Conservation (phyloP, 495 filamentous ascomycete genomes). For the Neurospora intermedia region DNA sequence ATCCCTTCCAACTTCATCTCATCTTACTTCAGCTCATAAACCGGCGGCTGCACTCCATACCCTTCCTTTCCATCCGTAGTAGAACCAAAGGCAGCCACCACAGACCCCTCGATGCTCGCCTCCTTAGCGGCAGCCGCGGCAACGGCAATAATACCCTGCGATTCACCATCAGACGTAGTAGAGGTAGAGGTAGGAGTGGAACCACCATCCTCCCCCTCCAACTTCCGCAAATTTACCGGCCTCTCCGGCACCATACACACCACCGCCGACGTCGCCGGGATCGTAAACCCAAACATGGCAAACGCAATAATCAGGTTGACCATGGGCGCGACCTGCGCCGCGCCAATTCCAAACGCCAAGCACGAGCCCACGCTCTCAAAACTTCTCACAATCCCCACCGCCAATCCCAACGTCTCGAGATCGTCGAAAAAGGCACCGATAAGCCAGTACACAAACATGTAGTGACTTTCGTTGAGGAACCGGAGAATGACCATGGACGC, state of each 20-base stretch:
- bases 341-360: constrained; percentile 40
- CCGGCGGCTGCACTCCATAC: neutral
- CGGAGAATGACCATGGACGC: constrained; percentile 29
- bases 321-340: constrained; percentile 29
- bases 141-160: neutral
- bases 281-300: constrained; percentile 30
- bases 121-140: neutral
- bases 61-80: neutral
- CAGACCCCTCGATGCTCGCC: constrained; percentile 3
- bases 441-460: constrained; percentile 41
- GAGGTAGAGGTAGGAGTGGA: no score
- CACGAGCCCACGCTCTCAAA: constrained; percentile 41
- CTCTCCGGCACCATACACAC: constrained; percentile 30
- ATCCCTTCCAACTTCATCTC: neutral
- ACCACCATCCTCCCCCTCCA: neutral
- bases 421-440: constrained; percentile 40
- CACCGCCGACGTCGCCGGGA: constrained; percentile 26
- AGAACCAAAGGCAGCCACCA: neutral
- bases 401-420: constrained; percentile 35
- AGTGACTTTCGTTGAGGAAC: constrained; percentile 33
- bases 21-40: neutral
- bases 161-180: constrained; percentile 3
- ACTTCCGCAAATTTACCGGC: constrained; percentile 14
- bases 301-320: constrained; percentile 33
- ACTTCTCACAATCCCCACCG: constrained; percentile 37